Base-by-base conservation (phyloP, 83 land plant species). In the Diphasiastrum complanatum region DNA sequence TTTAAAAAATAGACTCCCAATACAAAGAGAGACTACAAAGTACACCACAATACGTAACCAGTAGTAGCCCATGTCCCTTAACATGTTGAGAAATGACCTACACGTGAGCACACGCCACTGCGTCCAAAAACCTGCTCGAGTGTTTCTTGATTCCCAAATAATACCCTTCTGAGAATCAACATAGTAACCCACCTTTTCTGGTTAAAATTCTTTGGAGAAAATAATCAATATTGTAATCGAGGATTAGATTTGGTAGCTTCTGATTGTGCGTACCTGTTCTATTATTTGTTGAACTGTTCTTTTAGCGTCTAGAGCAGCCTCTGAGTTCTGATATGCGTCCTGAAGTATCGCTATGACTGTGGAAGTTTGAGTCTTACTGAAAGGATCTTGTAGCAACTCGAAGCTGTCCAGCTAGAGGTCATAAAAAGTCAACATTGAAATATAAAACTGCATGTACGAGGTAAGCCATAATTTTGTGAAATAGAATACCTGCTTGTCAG, bases 241-340 rank as follows among this genome's bases (percentile, higher is more conserved):
- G 14, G 43, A 8, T 38, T 8, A 8, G 14, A 8, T 14, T 8
- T 38, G 8, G 14, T 8, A 38, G 43, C 12, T 14, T 8, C 14
- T 38, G 43, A 8, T 8, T 38, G 43, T 1, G 29, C 55, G 24
- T 51, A 74, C 82, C 78, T 10, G 33, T 45, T 22, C 16, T 25
- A 55, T 45, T 61, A 79, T 74, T 23, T 74, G 47, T 27, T 53
- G 49, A 1, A 70, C 65, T 1, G 18, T 41, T 24, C 23, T 37
- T 23, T 31, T 0, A 36, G 70, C 71, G 28, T 56, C 49, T 45
- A 66, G 33, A 27, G 22, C 28, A n/a, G 29, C 47, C 1, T 20
- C 33, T 0, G 82, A 74, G 30, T 68, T 48, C n/a, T 66, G 55
- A 47, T 74, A 79, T 18, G 82, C 65, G 23, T 49, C 45, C 3